Evolutionary conservation across 257 asterid species (phyloP).

Genomic region (Marsdenia floribunda): DNA sequence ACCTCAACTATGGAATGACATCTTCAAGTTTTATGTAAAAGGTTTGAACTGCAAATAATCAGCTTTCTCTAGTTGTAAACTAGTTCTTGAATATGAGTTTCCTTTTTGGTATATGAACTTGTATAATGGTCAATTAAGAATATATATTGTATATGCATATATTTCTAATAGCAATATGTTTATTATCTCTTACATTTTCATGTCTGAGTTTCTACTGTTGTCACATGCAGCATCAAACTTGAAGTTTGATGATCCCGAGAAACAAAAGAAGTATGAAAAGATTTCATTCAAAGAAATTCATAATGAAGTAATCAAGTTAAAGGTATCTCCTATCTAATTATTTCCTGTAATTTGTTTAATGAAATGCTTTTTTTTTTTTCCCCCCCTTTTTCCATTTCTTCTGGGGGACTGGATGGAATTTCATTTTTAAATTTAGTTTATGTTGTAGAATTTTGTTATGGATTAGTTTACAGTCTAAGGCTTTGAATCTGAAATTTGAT

Average conservation of each 20-base stretch:
- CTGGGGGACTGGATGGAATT: neutral
- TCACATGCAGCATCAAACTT: constrained; percentile 65
- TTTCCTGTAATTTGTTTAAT: constrained; percentile 10
- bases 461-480: neutral
- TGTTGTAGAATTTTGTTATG: neutral
- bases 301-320: constrained; percentile 54
- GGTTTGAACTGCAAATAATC: constrained; percentile 29
- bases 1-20: constrained; percentile 89
- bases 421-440: neutral
- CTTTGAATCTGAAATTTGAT: neutral
- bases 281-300: constrained; percentile 68
- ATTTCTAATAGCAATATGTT: neutral
- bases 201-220: constrained; percentile 18
- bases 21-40: constrained; percentile 55
- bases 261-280: constrained; percentile 58
- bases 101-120: neutral
- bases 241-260: constrained; percentile 60
- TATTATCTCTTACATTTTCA: constrained; percentile 14
- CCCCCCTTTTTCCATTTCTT: neutral
- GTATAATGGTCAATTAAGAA: constrained; percentile 4
- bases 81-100: neutral
- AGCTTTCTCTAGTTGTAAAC: neutral
- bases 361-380: neutral
- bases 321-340: constrained; percentile 43
- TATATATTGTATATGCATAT: neutral